Base-by-base conservation (phyloP, 1,284 basidiomycete genomes). In the Rhodofomes roseus region DNA sequence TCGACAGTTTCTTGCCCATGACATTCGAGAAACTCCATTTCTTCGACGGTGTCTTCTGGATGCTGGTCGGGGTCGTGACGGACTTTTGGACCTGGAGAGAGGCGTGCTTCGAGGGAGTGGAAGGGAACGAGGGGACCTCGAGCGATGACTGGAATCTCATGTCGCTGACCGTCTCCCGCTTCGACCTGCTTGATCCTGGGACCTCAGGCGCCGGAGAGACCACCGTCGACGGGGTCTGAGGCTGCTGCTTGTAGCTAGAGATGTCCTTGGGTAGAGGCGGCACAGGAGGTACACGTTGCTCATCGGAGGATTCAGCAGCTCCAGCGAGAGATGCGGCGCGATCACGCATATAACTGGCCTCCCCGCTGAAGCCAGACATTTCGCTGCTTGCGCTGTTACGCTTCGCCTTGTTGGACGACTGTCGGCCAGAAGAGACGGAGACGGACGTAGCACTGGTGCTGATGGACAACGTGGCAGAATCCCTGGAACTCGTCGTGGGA, bases 1-100 rank as follows among this genome's bases (percentile, higher is more conserved):
- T 81, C 22, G 86, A 81, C 54, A 93, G 75, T 71, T 87, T 92
- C 66, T 94, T 83, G 66, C 90, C 95, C n/a, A 97, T 78, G 6
- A 92, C 92, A 60, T 85, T 91, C 6, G 93, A 93, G 75, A 98
- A 93, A 68, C 94, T 96, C 95, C 95, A 98, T 76, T 97, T 98
- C 80, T 96, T 96, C 43, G 87, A 92, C 51, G 90, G 89, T 1
- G 90, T 89, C 74, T 89, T 89, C 56, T 80, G 63, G 29, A 66
- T 29, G 51, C 68, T 69, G n/a, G 70, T 70, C 46, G 71, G 73
- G 1, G 74, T 70, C 29, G 73, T 37, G 14, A 25, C 64, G 53
- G 73, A 67, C 60, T 77, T 76, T 25, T 66, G 68, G 34, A 68
- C 70, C 55, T 70, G 63, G 9, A 71, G 62, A 18, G 68, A 68